Base-by-base conservation (phyloP, 495 filamentous ascomycete species). In the Daldinia bambusicola region DNA sequence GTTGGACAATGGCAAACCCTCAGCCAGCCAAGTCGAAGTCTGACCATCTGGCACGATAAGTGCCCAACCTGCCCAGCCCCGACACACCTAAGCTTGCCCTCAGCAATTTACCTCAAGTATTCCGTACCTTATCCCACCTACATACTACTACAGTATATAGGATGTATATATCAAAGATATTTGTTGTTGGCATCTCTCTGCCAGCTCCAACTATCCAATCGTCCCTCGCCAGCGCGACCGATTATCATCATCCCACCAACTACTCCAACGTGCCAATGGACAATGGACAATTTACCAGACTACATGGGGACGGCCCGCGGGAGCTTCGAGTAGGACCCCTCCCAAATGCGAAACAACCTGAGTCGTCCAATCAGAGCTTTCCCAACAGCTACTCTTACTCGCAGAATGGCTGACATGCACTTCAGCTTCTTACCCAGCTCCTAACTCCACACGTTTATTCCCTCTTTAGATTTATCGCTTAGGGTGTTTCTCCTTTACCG, bases 321-420 rank as follows among this genome's bases (percentile, higher is more conserved):
- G 64, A 67, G 70, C 65, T 68, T 68, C 65, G 65, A 72, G 69
- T 66, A 72, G 60, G 64, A 72, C 31, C 50, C 56, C 70, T 36
- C 7, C 1, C 34, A 38, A 45, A 67, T 72, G 55, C 64, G 53
- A 64, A 61, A 72, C 64, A 14, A 62, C 40, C 13, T 32, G 41
- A 55, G 8, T 57, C 51, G 50, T 22, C 70, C 70, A 72, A 72
- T 72, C 65, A 72, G 65, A 62, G n/a, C n/a, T 7, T 52, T 66
- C 70, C 65, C 61, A 72, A 68, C 65, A 58, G 12, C 55, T 55
- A 63, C 59, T 72, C 64, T 72, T 60, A 68, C 70, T 59, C 61
- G 60, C 65, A 72, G 61, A 69, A 69, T 58, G 8, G 26, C 61
- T 65, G 55, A 62, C 66, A 68, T 72, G 45, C 61, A 13, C n/a